phyloP scores from a whole-genome alignment of 352 stramenopile species.

The Globisporangium mamillatum region DNA sequence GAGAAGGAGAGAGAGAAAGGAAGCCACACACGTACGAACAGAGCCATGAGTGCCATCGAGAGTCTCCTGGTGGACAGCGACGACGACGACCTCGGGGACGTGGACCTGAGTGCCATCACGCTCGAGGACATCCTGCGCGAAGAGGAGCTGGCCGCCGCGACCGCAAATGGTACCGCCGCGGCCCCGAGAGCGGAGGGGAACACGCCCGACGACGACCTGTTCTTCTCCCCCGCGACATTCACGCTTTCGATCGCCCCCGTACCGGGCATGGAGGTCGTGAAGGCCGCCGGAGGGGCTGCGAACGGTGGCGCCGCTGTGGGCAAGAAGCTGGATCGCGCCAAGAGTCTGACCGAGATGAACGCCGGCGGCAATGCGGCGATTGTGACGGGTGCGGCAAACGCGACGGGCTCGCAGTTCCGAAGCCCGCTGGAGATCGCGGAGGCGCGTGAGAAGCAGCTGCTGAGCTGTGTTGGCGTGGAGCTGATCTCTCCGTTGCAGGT shows the following conservation, averaged over 20 bases:
- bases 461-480: slow-evolving; percentile 81
- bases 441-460: slow-evolving; percentile 71
- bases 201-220: slow-evolving; percentile 44
- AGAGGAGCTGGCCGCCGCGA: slow-evolving; percentile 47
- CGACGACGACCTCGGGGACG: slow-evolving; percentile 58
- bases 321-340: slow-evolving; percentile 36
- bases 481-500: slow-evolving; percentile 81
- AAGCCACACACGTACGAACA: background rate
- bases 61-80: slow-evolving; percentile 66
- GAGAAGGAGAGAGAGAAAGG: background rate
- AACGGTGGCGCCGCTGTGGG: background rate
- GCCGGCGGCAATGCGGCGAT: slow-evolving; percentile 17
- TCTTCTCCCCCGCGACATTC: slow-evolving; percentile 74
- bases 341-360: slow-evolving; percentile 42
- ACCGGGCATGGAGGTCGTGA: slow-evolving; percentile 65
- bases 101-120: slow-evolving; percentile 64
- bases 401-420: slow-evolving; percentile 36
- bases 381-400: slow-evolving; percentile 18
- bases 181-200: slow-evolving; percentile 16
- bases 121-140: slow-evolving; percentile 74
- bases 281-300: background rate
- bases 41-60: slow-evolving; percentile 47
- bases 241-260: slow-evolving; percentile 56
- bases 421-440: slow-evolving; percentile 76
- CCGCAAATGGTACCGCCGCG: slow-evolving; percentile 16